Evolutionary conservation across 805 yeast species (phyloP).

Genomic region (Yarrowia deformans): DNA sequence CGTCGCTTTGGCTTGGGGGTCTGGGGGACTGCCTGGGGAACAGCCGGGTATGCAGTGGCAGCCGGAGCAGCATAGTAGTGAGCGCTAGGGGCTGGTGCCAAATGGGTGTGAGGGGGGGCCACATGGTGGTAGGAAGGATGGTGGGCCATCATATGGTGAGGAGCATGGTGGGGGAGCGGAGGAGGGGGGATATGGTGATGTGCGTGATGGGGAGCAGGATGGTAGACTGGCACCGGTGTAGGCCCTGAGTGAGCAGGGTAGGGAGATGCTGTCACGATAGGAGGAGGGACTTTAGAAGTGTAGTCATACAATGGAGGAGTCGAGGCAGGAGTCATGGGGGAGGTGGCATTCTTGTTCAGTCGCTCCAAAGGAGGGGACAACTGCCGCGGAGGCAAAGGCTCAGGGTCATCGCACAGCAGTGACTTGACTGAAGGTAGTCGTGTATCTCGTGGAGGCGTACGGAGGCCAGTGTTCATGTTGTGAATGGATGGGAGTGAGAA

Average conservation of each 20-base stretch:
- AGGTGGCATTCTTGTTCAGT: background rate
- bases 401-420: constrained; percentile 23
- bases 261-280: background rate
- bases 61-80: constrained; percentile 26
- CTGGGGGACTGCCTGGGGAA: constrained; percentile 32
- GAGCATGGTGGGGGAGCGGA: constrained; percentile 8
- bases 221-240: constrained; percentile 15
- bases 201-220: constrained; percentile 7
- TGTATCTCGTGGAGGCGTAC: constrained; percentile 29
- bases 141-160: constrained; percentile 17
- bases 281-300: background rate
- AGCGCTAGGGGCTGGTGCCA: constrained; percentile 18
- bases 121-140: constrained; percentile 18
- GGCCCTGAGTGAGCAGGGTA: constrained; percentile 11
- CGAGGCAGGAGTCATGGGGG: constrained; percentile 30
- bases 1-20: constrained; percentile 60
- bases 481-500: constrained; percentile 32
- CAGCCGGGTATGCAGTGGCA: constrained; percentile 27
- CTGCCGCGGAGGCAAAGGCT: constrained; percentile 35
- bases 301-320: constrained; percentile 32
- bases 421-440: constrained; percentile 34
- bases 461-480: constrained; percentile 33
- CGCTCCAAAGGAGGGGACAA: constrained; percentile 30
- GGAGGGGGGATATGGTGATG: constrained; percentile 28
- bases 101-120: constrained; percentile 19